Evolutionary conservation across 345 rosid genomes (phyloP).

Genomic region (Euphorbia peplus): DNA sequence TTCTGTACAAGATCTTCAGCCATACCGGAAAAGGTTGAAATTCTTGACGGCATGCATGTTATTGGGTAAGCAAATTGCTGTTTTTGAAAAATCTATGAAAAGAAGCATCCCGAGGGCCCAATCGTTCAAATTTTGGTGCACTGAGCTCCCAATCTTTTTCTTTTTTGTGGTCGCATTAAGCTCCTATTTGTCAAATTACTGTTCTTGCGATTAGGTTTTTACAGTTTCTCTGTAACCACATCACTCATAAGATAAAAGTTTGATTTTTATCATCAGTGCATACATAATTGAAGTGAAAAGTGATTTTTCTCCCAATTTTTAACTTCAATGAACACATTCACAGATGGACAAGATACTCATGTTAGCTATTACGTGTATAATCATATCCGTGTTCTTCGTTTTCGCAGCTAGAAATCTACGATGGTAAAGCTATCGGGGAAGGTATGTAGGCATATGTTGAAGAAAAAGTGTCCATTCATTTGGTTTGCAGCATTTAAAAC

Average conservation of each 20-base stretch:
- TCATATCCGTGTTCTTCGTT: constrained; percentile 5
- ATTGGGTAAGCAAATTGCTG: constrained; percentile 59
- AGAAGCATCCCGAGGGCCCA: too few relatives aligned
- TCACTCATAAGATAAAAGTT: too few relatives aligned
- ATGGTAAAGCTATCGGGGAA: constrained; percentile 77
- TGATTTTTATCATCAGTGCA: too few relatives aligned
- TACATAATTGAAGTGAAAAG: too few relatives aligned
- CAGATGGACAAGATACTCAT: not conserved
- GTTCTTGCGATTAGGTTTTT: too few relatives aligned
- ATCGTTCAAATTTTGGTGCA: too few relatives aligned
- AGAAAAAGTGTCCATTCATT: not conserved
- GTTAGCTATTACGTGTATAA: too few relatives aligned
- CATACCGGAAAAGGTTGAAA: constrained; percentile 86
- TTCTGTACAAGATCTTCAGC: constrained; percentile 75
- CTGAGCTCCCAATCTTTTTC: too few relatives aligned
- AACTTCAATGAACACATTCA: not conserved
- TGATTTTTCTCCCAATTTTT: not conserved
- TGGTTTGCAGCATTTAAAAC: not conserved
- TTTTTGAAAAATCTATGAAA: too few relatives aligned
- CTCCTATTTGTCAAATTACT: too few relatives aligned
- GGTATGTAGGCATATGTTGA: constrained; percentile 41
- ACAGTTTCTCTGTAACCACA: too few relatives aligned
- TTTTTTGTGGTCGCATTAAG: too few relatives aligned
- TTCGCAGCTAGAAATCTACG: constrained; percentile 74
- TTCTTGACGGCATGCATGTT: constrained; percentile 87